Evolutionary conservation across 75 land plant genomes (phyloP), one percentile per base, ranked within the genome.

Genomic region (Pseudotsuga menziesii): DNA sequence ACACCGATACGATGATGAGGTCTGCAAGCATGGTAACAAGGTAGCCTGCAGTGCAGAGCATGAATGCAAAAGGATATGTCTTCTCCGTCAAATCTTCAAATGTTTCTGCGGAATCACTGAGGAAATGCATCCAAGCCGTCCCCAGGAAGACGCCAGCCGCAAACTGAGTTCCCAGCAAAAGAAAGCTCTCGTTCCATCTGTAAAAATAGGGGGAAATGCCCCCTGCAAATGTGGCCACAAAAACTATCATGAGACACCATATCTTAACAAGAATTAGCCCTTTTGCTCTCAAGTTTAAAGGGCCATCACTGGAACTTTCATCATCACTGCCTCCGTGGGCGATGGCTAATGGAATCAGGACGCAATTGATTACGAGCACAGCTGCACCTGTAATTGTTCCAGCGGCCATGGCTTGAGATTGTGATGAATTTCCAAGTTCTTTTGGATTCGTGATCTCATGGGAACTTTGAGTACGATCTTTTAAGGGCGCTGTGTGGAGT

Each of bases 131-230:
- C 58, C 78, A 61, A 20, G 84, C 80, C 4, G 84, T 82, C 26
- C 77, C 73, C 41, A 85, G 74, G 44, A 85, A 82, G 23, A 82
- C 86, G 1, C 84, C 82, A 52, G 92, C 98, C 25, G 98, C 96
- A 64, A 95, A 95, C 75, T 95, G 98, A 14, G 96, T 95, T 7
- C 98, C 98, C 71, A 91, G 73, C 9, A 82, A 73, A n/a, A 93
- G 83, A 71, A 93, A 93, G 20, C 77, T 73, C 77, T 88, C 86
- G 72, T 93, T 88, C 98, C 96, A 93, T 56, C 84, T 78, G 57
- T 83, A 57, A 72, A 91, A 95, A 75, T 91, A 95, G 7, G 98
- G 98, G 32, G 98, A 93, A 13, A 95, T 76, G 23, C 98, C 98
- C 22, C 82, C 88, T n/a, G 75, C 19, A 79, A 95, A 95, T 25